Conservation (phyloP, 495 filamentous ascomycete genomes). For the Tetracladium marchalianum region DNA sequence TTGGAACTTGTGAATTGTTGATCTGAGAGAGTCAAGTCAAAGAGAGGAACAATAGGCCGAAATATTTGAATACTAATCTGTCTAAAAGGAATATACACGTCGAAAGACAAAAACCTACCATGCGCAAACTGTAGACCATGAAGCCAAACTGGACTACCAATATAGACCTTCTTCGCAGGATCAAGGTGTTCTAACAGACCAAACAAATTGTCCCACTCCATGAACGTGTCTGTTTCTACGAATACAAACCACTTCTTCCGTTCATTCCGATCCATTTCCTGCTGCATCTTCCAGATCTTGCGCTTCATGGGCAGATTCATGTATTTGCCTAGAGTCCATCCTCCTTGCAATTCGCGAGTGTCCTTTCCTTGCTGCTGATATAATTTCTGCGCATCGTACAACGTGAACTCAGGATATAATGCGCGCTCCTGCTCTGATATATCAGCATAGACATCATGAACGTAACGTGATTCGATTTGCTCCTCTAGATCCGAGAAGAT, state of each 20-base stretch:
- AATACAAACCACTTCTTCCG: constrained; percentile 14
- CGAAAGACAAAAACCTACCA: background rate
- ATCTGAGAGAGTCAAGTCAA: no score
- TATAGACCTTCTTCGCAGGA: background rate
- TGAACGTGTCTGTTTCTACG: constrained; percentile 2
- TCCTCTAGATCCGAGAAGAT: constrained; percentile 14
- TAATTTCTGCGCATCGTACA: constrained; percentile 1
- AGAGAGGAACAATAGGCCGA: no score
- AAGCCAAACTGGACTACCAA: constrained; percentile 2
- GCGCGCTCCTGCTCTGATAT: background rate
- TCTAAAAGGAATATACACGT: no score
- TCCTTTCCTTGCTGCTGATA: constrained; percentile 4
- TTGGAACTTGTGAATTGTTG: no score
- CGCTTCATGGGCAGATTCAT: constrained; percentile 61
- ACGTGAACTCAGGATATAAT: constrained; percentile 2
- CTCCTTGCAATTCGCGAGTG: constrained; percentile 4
- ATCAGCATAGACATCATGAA: constrained; percentile 4
- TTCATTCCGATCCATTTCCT: constrained; percentile 38
- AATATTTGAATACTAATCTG: no score
- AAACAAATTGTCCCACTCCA: constrained; percentile 2
- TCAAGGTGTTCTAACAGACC: background rate
- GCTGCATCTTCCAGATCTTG: constrained; percentile 62
- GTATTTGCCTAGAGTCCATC: constrained; percentile 7
- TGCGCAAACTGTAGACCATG: background rate
- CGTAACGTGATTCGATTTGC: background rate